phyloP scores from a whole-genome alignment of 495 filamentous ascomycete species.

The Xylaria palmicola region DNA sequence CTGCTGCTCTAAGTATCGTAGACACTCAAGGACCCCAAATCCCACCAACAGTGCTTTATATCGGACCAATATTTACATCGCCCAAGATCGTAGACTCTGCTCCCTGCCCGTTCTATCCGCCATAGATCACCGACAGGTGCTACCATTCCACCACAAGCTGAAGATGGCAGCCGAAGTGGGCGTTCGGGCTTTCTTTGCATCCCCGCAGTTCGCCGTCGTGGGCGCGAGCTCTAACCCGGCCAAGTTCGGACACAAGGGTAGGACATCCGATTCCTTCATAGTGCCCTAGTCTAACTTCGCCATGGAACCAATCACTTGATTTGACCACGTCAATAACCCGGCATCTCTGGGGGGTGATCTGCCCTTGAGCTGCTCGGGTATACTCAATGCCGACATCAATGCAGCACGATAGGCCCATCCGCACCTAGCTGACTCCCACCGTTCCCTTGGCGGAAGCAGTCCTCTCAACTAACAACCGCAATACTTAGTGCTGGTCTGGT shows the following conservation, averaged over 20 bases:
- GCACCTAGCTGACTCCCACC: neutral
- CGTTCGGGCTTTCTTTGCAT: conserved; percentile 78
- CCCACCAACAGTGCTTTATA: neutral
- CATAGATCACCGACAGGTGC: neutral
- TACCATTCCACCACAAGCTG: neutral
- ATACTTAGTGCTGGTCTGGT: conserved; percentile 79
- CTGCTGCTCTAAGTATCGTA: too few relatives aligned
- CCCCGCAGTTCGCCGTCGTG: conserved; percentile 82
- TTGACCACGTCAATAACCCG: too few relatives aligned
- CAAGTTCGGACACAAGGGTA: conserved; percentile 93
- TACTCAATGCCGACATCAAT: too few relatives aligned
- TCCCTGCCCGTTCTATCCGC: neutral
- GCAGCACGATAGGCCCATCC: too few relatives aligned
- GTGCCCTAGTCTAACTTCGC: neutral
- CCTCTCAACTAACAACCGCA: neutral
- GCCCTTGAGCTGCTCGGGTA: too few relatives aligned
- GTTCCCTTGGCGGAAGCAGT: neutral
- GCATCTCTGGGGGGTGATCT: too few relatives aligned
- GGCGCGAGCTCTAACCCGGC: conserved; percentile 79
- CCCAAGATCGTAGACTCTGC: neutral
- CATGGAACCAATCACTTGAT: too few relatives aligned
- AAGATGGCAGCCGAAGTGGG: conserved; percentile 55
- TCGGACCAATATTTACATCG: neutral
- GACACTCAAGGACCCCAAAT: neutral
- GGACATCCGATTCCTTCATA: conserved; percentile 12